Conservation (phyloP, 805 yeast genomes). For the Hanseniaspora guilliermondii region DNA sequence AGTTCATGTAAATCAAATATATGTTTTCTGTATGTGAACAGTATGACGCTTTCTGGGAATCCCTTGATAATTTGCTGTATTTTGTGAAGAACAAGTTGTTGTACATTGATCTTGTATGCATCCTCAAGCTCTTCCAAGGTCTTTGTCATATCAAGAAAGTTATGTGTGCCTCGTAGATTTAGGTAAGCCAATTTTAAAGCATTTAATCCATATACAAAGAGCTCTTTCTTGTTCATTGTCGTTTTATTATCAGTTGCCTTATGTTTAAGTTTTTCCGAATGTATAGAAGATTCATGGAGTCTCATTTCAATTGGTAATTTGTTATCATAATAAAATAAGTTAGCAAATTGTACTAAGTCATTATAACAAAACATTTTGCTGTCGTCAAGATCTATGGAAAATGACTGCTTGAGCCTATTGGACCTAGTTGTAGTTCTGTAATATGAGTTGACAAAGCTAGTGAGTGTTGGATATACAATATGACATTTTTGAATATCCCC, state of each 20-base stretch:
- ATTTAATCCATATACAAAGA: background rate
- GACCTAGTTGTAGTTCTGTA: background rate
- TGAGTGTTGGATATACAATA: background rate
- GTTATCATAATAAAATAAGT: background rate
- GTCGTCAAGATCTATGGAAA: background rate
- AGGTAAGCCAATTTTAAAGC: background rate
- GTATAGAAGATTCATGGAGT: background rate
- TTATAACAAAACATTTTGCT: background rate
- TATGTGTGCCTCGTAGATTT: background rate
- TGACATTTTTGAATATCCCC: background rate
- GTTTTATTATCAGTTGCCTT: background rate
- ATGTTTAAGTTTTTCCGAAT: background rate
- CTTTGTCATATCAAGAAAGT: background rate
- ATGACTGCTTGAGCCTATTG: background rate
- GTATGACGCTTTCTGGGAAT: background rate
- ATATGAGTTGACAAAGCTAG: background rate
- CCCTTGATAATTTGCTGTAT: background rate
- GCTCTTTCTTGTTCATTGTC: background rate
- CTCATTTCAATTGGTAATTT: background rate
- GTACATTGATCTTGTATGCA: background rate
- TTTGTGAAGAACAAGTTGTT: background rate
- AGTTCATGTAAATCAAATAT: background rate
- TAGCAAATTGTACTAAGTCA: background rate
- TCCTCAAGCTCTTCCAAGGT: background rate
- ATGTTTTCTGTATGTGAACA: background rate